phyloP scores from a whole-genome alignment of 2,329 filamentous ascomycete genomes.

The Coniochaeta sp. region DNA sequence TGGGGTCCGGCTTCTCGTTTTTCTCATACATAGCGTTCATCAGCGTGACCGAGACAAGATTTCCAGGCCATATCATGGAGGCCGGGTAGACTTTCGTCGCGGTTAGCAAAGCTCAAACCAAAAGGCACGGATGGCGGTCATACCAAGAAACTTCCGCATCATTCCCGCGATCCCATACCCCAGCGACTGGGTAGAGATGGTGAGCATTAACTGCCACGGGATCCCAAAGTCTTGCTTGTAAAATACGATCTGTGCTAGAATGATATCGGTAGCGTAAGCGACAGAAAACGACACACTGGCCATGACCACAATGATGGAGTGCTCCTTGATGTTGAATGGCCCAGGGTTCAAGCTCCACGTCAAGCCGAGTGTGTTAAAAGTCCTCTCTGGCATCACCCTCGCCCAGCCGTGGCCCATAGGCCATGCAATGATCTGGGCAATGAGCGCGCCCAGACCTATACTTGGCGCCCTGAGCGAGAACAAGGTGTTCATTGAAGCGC shows the following conservation, averaged over 20 bases:
- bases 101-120: background rate
- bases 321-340: slow-evolving; percentile 65
- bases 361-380: slow-evolving; percentile 44
- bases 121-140: slow-evolving; percentile 10
- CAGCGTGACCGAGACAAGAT: slow-evolving; percentile 57
- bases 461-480: slow-evolving; percentile 56
- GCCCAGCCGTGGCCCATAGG: slow-evolving; percentile 57
- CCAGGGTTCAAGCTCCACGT: slow-evolving; percentile 57
- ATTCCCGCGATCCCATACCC: slow-evolving; percentile 65
- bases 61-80: slow-evolving; percentile 69
- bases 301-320: slow-evolving; percentile 62
- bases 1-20: slow-evolving; percentile 40
- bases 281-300: slow-evolving; percentile 63
- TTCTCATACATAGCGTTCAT: slow-evolving; percentile 68
- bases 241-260: slow-evolving; percentile 63
- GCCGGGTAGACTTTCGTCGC: slow-evolving; percentile 46
- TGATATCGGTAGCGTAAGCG: slow-evolving; percentile 68
- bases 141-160: slow-evolving; percentile 56
- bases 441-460: slow-evolving; percentile 52
- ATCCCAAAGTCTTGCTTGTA: slow-evolving; percentile 65
- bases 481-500: slow-evolving; percentile 55
- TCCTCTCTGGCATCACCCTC: slow-evolving; percentile 39
- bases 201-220: slow-evolving; percentile 57
- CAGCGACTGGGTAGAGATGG: slow-evolving; percentile 61
- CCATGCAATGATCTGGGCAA: slow-evolving; percentile 59